Evolutionary conservation across 208 protist genomes (phyloP).

Genomic region (Polymyxa betae): DNA sequence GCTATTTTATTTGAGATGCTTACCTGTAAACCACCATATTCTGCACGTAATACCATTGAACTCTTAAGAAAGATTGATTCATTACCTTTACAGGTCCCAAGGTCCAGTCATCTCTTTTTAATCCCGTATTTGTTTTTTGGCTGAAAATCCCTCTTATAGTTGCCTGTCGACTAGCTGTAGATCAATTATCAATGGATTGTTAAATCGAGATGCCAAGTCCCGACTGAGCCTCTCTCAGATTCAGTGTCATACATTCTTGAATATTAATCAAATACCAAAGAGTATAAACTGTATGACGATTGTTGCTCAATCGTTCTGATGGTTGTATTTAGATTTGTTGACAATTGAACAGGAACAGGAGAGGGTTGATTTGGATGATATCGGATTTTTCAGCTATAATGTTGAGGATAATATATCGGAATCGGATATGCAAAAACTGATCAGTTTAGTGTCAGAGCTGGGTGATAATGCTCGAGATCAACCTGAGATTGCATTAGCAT

Average conservation of each 20-base stretch:
- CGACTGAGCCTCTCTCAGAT: neutral
- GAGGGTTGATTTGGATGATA: no score
- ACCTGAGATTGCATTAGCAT: neutral
- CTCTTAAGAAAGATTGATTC: constrained; percentile 11
- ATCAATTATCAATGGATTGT: neutral
- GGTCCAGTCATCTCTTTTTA: neutral
- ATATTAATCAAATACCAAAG: neutral
- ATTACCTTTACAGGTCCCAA: neutral
- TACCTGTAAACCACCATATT: neutral
- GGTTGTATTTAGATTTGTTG: no score
- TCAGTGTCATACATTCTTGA: neutral
- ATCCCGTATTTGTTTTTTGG: neutral
- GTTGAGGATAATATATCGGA: no score
- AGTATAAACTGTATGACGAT: neutral
- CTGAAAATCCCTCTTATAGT: neutral
- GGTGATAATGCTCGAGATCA: neutral
- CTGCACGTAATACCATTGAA: neutral
- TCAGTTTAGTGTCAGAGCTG: neutral
- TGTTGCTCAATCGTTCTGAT: no score
- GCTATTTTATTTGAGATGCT: constrained; percentile 28
- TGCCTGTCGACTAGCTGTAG: neutral
- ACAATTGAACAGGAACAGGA: no score
- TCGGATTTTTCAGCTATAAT: neutral
- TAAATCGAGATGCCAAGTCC: neutral
- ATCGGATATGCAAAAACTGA: neutral